Percentiles rank a stretch among this genome's conserved stretches.
These are phyloP conservation scores for Komagataella phaffii DNA, from an alignment of 805 yeast species.

Conservation along the genomic window DNA sequence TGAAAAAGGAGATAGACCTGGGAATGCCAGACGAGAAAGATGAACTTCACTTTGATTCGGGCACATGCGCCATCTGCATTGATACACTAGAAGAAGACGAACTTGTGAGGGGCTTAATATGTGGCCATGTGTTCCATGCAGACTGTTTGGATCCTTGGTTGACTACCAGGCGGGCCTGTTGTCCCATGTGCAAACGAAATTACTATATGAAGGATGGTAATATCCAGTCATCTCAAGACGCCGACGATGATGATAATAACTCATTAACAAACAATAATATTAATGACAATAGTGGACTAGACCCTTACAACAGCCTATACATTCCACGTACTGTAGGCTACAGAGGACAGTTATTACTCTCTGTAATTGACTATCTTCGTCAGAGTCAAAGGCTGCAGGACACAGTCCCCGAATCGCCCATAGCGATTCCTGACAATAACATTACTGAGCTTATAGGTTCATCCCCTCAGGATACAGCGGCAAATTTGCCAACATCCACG, in stretches of 20 bases:
- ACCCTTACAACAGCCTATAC: slow-evolving; percentile 8
- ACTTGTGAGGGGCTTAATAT: slow-evolving; percentile 55
- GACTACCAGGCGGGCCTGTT: slow-evolving; percentile 58
- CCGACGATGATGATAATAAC: slow-evolving; percentile 9
- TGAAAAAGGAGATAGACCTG: background rate
- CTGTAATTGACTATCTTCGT: slow-evolving; percentile 7
- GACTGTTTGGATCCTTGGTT: slow-evolving; percentile 79
- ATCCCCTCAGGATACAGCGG: background rate
- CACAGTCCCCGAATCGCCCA: background rate
- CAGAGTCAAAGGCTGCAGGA: background rate
- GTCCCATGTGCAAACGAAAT: slow-evolving; percentile 74
- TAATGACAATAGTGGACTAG: background rate
- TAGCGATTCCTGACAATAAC: background rate
- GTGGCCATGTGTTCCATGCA: slow-evolving; percentile 77
- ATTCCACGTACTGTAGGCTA: slow-evolving; percentile 13
- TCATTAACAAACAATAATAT: background rate
- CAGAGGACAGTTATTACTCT: slow-evolving; percentile 14
- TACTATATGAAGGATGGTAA: slow-evolving; percentile 29
- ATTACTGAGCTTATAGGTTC: background rate
- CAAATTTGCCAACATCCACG: background rate
- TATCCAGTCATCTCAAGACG: background rate
- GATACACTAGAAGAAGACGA: slow-evolving; percentile 53
- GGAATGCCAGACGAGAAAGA: slow-evolving; percentile 5
- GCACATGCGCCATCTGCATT: slow-evolving; percentile 68
- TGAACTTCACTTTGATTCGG: slow-evolving; percentile 43